Percentiles rank a stretch among this genome's conserved stretches.
Evolutionary conservation across 2,329 filamentous ascomycete genomes (phyloP).

Genomic region (Colletotrichum salicis): DNA sequence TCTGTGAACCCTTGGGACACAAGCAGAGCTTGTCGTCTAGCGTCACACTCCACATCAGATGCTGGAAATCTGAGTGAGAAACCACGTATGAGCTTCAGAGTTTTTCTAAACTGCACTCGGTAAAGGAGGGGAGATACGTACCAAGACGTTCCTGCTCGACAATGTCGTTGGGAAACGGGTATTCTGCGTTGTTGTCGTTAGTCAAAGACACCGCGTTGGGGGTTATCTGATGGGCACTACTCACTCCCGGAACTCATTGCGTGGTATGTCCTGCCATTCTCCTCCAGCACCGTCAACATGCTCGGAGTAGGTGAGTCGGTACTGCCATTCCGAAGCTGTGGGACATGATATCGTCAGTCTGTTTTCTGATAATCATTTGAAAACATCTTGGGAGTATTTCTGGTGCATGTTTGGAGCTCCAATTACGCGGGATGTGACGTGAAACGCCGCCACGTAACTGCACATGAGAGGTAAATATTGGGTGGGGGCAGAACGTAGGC

Average conservation of each 20-base stretch:
- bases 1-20: constrained; percentile 39
- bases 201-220: not conserved
- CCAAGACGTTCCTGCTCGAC: constrained; percentile 44
- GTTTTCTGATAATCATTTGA: not conserved
- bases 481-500: not conserved
- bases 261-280: constrained; percentile 36
- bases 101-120: not conserved
- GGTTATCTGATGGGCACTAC: not conserved
- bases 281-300: constrained; percentile 26
- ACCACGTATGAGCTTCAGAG: not conserved
- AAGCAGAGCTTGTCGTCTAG: constrained; percentile 44
- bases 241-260: constrained; percentile 41
- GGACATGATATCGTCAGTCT: not conserved
- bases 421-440: not conserved
- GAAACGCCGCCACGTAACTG: constrained; percentile 15
- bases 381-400: not conserved
- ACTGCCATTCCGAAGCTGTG: not conserved
- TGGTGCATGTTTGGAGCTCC: not conserved
- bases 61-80: constrained; percentile 46
- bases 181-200: constrained; percentile 35
- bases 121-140: not conserved
- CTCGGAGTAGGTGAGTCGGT: constrained; percentile 31
- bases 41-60: constrained; percentile 47
- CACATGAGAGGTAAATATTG: not conserved
- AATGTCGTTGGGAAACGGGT: constrained; percentile 42